phyloP scores from a whole-genome alignment of 2,329 filamentous ascomycete species.

The Microcera coccophila region DNA sequence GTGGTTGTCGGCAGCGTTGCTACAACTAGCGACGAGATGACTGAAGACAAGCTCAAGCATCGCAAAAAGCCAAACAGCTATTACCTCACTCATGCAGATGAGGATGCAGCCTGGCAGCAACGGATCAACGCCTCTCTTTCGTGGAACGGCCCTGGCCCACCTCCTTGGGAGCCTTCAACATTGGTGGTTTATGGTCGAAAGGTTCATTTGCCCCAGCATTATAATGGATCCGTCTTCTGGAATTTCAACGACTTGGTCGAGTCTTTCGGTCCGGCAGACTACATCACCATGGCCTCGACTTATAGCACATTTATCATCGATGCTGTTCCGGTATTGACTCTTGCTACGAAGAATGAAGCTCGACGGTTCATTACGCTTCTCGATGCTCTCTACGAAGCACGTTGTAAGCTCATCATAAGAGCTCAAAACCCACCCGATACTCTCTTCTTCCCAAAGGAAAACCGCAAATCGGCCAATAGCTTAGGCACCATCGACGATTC shows the following conservation, averaged over 20 bases:
- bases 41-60: constrained; percentile 13
- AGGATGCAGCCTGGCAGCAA: constrained; percentile 29
- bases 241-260: constrained; percentile 66
- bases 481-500: constrained; percentile 16
- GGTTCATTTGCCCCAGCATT: constrained; percentile 55
- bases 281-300: constrained; percentile 73
- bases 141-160: constrained; percentile 15
- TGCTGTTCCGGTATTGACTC: constrained; percentile 62
- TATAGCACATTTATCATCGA: constrained; percentile 76
- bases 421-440: constrained; percentile 66
- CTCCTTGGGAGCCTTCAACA: constrained; percentile 41
- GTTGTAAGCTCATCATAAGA: constrained; percentile 68
- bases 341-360: constrained; percentile 74
- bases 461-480: constrained; percentile 13
- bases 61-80: constrained; percentile 31
- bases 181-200: constrained; percentile 60
- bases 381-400: constrained; percentile 77
- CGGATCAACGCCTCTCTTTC: constrained; percentile 21
- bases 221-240: constrained; percentile 59
- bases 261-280: constrained; percentile 73
- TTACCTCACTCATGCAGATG: constrained; percentile 21
- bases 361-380: constrained; percentile 75
- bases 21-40: background rate
- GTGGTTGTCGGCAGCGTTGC: background rate
- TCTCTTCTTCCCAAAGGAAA: constrained; percentile 69